Conservation (phyloP, 441 rosid species). For the Codiaeum variegatum region DNA sequence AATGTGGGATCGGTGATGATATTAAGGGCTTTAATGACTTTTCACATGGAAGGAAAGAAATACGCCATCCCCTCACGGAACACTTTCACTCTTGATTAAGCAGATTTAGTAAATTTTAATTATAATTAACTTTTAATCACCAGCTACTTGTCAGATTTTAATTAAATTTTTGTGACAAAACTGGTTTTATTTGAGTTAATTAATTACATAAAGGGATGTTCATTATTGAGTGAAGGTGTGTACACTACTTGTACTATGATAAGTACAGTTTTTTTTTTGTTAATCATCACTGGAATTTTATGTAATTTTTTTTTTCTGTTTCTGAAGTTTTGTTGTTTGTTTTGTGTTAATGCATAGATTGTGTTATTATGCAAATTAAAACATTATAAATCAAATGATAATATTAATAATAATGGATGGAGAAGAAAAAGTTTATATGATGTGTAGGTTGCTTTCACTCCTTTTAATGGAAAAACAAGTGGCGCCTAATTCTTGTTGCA, state of each 20-base stretch:
- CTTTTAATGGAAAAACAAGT: slow-evolving; percentile 10
- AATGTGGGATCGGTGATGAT: slow-evolving; percentile 30
- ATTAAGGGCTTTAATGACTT: no score
- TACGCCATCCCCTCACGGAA: background rate
- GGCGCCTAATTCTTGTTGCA: slow-evolving; percentile 6
- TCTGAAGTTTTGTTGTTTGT: background rate
- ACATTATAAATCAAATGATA: background rate
- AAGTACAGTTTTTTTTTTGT: background rate
- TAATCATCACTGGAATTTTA: background rate
- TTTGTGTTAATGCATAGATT: background rate
- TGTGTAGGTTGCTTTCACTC: background rate
- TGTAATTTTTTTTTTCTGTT: no score
- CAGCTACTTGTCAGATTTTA: slow-evolving; percentile 7
- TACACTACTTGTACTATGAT: background rate
- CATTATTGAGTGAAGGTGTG: slow-evolving; percentile 7
- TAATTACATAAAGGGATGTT: background rate
- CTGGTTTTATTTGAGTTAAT: background rate
- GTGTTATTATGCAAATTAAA: background rate
- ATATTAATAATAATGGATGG: background rate
- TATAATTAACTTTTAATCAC: background rate
- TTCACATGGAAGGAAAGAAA: background rate
- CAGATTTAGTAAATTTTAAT: background rate
- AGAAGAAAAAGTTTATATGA: background rate
- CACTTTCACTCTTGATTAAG: background rate
- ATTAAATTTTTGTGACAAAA: background rate